Base-by-base conservation (phyloP, 805 yeast species). In the Candida methanosorbosa region DNA sequence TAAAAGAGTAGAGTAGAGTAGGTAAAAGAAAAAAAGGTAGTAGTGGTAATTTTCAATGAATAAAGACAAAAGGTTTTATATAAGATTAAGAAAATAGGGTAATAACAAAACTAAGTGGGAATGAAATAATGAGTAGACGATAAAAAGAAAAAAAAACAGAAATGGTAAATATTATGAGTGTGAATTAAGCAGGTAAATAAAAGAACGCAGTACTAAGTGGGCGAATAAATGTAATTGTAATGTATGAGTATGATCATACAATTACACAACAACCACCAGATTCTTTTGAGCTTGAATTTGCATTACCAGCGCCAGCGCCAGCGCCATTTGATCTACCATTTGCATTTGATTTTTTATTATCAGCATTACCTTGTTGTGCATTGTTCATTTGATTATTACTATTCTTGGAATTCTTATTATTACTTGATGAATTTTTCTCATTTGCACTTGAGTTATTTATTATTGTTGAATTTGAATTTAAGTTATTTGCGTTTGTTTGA, bases 231-330 rank as follows among this genome's bases (percentile, higher is more conserved):
- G 9, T 6, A n/a, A 25, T n/a, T 14, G 4, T 25, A 8, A 14
- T 6, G 15, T 14, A 8, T 26, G 9, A 15, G 7, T 26, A 5
- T 8, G 16, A 3, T 49, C 40, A 57, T 53, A 57, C 46, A 26
- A 58, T 49, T 22, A 42, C 40, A 49, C 63, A 57, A 38, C 63
- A 58, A 11, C 63, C 63, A 34, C 61, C 56, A 27, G 41, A 20
- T 13, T 34, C 32, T 16, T 22, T 30, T 18, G 29, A 17, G 22
- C 27, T 34, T 22, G 44, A 27, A 27, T 35, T 45, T 21, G 28
- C 30, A 31, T 34, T 35, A 18, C 25, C 17, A 14, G 33, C 33
- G n/a, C 28, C 43, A 38, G 40, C 43, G 33, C 41, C 30, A 15
- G 29, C 27, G 17, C 18, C 16, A 16, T 29, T 13, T 12, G 42